Conservation (phyloP, 176 grass and related monocot genomes). For the Guadua angustifolia region DNA sequence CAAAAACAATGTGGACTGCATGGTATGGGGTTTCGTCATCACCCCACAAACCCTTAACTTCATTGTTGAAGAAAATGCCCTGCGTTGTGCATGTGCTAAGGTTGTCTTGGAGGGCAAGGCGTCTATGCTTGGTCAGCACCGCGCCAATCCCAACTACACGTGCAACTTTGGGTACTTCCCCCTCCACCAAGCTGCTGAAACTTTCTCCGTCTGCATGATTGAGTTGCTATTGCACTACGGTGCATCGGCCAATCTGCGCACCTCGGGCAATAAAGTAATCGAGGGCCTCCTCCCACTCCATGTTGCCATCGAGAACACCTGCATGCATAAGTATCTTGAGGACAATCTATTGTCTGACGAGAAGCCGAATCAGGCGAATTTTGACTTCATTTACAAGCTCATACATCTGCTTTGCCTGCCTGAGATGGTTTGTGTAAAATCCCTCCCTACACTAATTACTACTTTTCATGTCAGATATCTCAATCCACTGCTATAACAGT, state of each 20-base stretch:
- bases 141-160: conserved; percentile 37
- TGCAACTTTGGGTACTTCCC: conserved; percentile 1
- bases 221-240: conserved; percentile 16
- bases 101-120: conserved; percentile 31
- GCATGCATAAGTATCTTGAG: conserved; percentile 38
- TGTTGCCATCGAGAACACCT: conserved; percentile 39
- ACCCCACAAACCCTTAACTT: background rate
- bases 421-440: conserved; percentile 26
- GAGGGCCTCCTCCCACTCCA: conserved; percentile 34
- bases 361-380: background rate
- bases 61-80: conserved; percentile 8
- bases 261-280: background rate
- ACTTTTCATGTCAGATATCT: conserved; percentile 1
- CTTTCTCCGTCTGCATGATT: conserved; percentile 26
- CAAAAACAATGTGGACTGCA: too few relatives aligned
- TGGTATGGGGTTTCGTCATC: conserved; percentile 11
- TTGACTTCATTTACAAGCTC: conserved; percentile 6
- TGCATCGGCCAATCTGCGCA: conserved; percentile 33
- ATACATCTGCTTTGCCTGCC: conserved; percentile 35
- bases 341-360: background rate
- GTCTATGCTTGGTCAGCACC: background rate
- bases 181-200: conserved; percentile 29
- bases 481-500: background rate
- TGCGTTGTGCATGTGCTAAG: conserved; percentile 34
- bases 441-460: background rate